Conservation (phyloP, 2,329 filamentous ascomycete genomes). For the Diaporthe aspalathi region DNA sequence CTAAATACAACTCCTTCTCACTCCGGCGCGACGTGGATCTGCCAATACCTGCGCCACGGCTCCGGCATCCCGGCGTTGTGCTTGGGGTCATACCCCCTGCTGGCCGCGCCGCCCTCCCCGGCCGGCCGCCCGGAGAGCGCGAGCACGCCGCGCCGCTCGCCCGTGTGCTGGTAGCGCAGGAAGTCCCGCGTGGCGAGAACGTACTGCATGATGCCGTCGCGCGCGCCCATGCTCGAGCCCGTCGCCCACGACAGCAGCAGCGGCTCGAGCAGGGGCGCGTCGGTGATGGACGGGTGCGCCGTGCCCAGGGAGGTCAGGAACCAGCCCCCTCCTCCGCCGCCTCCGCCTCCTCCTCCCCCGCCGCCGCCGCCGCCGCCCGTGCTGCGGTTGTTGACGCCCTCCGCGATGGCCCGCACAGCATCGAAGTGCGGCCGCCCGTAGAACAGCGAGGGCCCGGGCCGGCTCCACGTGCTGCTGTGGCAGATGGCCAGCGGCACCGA, state of each 20-base stretch:
- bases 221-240: constrained; percentile 67
- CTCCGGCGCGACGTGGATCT: constrained; percentile 35
- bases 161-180: constrained; percentile 35
- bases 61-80: constrained; percentile 32
- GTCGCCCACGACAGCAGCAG: constrained; percentile 70
- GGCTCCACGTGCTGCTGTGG: constrained; percentile 74
- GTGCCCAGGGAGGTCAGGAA: constrained; percentile 67
- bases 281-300: constrained; percentile 73
- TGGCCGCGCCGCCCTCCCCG: constrained; percentile 25
- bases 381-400: constrained; percentile 51
- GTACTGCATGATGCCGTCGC: constrained; percentile 69
- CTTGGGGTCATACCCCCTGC: constrained; percentile 34
- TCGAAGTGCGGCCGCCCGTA: constrained; percentile 74
- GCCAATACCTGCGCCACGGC: constrained; percentile 36
- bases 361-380: background rate
- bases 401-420: constrained; percentile 67
- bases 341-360: background rate
- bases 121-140: constrained; percentile 3
- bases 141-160: constrained; percentile 25
- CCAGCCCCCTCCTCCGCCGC: constrained; percentile 53
- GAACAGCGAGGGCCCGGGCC: constrained; percentile 62
- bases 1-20: background rate
- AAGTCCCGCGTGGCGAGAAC: constrained; percentile 70
- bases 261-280: constrained; percentile 74
- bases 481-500: constrained; percentile 69